Evolutionary conservation across 768 basidiomycete genomes (phyloP), one percentile per base, ranked within the genome.

Genomic region (Clitopilus hobsonii): DNA sequence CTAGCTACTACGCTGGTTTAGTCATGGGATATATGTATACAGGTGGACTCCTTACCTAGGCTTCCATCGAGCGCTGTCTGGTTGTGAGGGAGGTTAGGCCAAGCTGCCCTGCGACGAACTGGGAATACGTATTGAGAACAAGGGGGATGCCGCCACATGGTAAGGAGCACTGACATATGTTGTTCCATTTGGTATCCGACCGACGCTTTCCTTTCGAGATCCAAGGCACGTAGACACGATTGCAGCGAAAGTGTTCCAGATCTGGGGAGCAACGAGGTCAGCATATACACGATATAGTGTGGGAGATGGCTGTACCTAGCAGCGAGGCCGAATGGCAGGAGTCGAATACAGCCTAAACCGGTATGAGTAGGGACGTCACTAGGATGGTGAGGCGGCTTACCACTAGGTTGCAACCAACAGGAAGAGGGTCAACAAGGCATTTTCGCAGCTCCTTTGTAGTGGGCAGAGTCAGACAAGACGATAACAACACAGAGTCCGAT

Each of bases 201-300:
- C 65, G 61, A 5, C 78, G 60, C 26, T 59, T 65, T 13, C 74
- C 76, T 57, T 77, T 78, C 30, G 73, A 76, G 1, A 72, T 55
- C 76, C 76, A 80, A 0, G 78, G 78, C 0, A 77, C 74, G 45
- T 72, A 78, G 2, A 77, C 72, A 16, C 73, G 66, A 55, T 80
- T 78, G 53, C 77, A 80, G 0, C 70, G 67, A 47, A 67, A 68
- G 56, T 80, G 77, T 11, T 72, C 66, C 2, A 80, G 64, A 54
- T 78, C 78, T 75, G 25, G 41, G 25, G 6, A 30, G n/a, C n/a
- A n/a, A n/a, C n/a, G n/a, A n/a, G n/a, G n/a, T n/a, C n/a, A n/a
- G n/a, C n/a, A n/a, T n/a, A n/a, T n/a, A n/a, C n/a, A n/a, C n/a
- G n/a, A n/a, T n/a, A n/a, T 4, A 38, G 13, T 18, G 16, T 4